Base-by-base conservation (phyloP, 441 rosid genomes). In the Jatropha podagrica region DNA sequence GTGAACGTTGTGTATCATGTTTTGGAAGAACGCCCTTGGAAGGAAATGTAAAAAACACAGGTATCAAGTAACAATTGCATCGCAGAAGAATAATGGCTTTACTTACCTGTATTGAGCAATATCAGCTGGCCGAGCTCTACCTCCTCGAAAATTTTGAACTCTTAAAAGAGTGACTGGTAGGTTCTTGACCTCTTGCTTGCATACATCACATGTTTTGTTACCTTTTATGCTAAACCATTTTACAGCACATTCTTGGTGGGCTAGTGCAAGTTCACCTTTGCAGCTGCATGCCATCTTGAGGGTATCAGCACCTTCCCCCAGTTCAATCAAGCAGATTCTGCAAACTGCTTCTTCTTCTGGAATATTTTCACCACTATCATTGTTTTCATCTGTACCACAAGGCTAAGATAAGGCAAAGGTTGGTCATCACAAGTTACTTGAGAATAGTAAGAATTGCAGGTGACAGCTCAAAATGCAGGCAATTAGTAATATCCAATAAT, bases 141-240 rank as follows among this genome's bases (percentile, higher is more conserved):
- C 76, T 69, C 88, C 86, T 73, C 48, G 86, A 48, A 59, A 40
- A 84, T 81, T 91, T 80, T 82, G 89, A 80, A 90, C 74, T 75
- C 92, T 86, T 77, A 92, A 77, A 78, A 92, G 93, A 70, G 97
- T 88, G 65, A 92, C 97, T 1, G 95, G 91, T 44, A 92, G 84
- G 76, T 92, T 92, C 79, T 44, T 75, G 26, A 92, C 97, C 56
- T 92, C 97, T 83, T 88, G 83, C 78, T 88, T 89, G 86, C 97
- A 92, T 60, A 92, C 93, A 59, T 92, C 97, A 60, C 97, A 92
- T 58, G 81, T 89, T 81, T 85, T 92, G 85, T 92, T 92, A 72
- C 97, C 97, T 85, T 92, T 90, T 54, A 90, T 88, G 85, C 90
- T 89, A 80, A 92, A 92, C 97, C 97, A 92, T 82, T 92, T 90